Evolutionary conservation across 352 stramenopile genomes (phyloP), one percentile per base, ranked within the genome.

Genomic region (Plasmopara muralis): DNA sequence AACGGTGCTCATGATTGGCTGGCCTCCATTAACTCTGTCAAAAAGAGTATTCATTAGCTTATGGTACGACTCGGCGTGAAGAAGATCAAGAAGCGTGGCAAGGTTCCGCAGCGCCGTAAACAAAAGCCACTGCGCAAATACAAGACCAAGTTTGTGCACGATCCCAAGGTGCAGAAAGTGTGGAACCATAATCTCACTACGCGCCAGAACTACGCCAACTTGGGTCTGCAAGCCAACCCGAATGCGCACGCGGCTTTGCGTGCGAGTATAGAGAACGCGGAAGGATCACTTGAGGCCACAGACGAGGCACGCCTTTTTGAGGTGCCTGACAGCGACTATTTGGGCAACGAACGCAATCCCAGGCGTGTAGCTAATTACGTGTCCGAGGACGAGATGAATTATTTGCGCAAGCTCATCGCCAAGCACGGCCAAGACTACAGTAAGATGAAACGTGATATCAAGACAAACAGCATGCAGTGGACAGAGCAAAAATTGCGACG

Each of bases 391-490:
- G 81, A 92, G 55, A 52, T 77, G 57, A 79, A 85, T 56, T 92
- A 92, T 55, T 50, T 92, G 57, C 78, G 81, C 31, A 72, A 66
- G 42, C 70, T 87, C 15, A 56, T 87, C 14, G 72, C 72, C 52
- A 92, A 89, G 61, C 64, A 89, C 54, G 72, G 70, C 43, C 74
- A 92, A 28, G 47, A 87, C 66, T 87, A 74, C 68, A 72, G 74
- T 50, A 80, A 76, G 60, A 92, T 92, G 81, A 71, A 64, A 57
- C 72, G 78, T 50, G 81, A 92, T 45, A 84, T 92, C 57, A 92
- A 92, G 70, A 72, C 62, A 37, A 92, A 92, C 73, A 81, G 81
- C 50, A 83, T 85, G 74, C 81, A 92, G 67, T 92, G 81, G 81
- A 89, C 81, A 12, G 77, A 68, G 47, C 65, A 72, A 43, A 89